These are phyloP conservation scores for Triticum dicoccoides DNA, from an alignment of 176 grass and related monocot genomes.

Conservation along the genomic window DNA sequence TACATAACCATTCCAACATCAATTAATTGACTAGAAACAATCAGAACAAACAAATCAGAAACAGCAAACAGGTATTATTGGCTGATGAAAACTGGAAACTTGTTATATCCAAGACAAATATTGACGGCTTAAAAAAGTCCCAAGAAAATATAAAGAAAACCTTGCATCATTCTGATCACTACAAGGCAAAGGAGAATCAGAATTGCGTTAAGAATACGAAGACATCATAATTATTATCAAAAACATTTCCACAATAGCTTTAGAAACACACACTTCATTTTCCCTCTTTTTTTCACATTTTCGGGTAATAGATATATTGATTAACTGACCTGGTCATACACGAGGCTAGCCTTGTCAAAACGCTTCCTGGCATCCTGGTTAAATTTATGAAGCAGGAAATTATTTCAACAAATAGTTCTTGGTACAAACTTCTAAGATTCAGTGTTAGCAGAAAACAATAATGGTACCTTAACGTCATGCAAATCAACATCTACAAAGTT, in stretches of 20 bases:
- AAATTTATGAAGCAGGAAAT: conserved; percentile 35
- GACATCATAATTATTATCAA: background rate
- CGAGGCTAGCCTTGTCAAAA: conserved; percentile 89
- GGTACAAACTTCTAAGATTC: conserved; percentile 1
- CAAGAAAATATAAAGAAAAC: background rate
- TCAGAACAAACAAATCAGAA: conserved; percentile 9
- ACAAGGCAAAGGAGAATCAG: background rate
- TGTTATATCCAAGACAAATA: conserved; percentile 5
- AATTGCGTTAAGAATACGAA: background rate
- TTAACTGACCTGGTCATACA: conserved; percentile 85
- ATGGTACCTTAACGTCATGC: conserved; percentile 85
- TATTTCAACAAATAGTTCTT: conserved; percentile 22
- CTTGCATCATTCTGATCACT: background rate
- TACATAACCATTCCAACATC: conserved; percentile 11
- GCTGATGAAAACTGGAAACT: background rate
- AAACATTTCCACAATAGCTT: background rate
- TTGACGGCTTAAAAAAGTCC: background rate
- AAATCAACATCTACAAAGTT: conserved; percentile 92
- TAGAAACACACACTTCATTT: background rate
- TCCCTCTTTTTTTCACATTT: background rate
- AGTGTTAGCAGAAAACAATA: conserved; percentile 25
- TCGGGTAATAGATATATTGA: background rate
- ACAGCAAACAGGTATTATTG: background rate
- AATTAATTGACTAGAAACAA: background rate
- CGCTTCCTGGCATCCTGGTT: conserved; percentile 75